Percentiles rank a stretch among this genome's conserved stretches.
Evolutionary conservation across 2,329 filamentous ascomycete genomes (phyloP).

Genomic region (Neoscytalidium dimidiatum): DNA sequence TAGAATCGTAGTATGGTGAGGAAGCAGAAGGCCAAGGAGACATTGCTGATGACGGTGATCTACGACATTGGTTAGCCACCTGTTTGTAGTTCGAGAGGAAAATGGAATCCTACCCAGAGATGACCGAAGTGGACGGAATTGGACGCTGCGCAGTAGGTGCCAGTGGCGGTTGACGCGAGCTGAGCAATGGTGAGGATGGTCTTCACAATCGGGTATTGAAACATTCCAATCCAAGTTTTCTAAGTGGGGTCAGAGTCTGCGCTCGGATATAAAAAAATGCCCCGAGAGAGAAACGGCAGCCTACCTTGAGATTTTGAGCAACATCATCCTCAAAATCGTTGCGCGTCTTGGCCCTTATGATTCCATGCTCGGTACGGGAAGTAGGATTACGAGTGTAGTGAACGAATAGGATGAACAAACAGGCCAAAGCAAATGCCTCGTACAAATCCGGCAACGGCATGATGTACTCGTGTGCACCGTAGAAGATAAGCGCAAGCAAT

Average conservation of each 20-base stretch:
- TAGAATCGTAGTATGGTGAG: conserved; percentile 29
- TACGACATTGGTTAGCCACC: conserved; percentile 24
- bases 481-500: conserved; percentile 28
- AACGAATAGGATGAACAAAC: conserved; percentile 1
- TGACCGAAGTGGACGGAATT: neutral
- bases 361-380: neutral
- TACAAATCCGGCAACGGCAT: conserved; percentile 31
- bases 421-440: conserved; percentile 30
- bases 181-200: conserved; percentile 25
- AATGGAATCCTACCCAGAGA: conserved; percentile 20
- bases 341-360: neutral
- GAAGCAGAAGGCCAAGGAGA: conserved; percentile 20
- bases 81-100: conserved; percentile 21
- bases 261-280: too few relatives aligned
- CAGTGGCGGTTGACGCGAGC: conserved; percentile 26
- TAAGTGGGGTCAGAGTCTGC: conserved; percentile 10
- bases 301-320: neutral
- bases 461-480: conserved; percentile 30
- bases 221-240: conserved; percentile 29
- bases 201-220: conserved; percentile 31
- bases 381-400: neutral
- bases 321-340: neutral
- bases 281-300: too few relatives aligned
- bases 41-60: conserved; percentile 26
- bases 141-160: conserved; percentile 25